Evolutionary conservation across 768 basidiomycete genomes (phyloP), one percentile per base, ranked within the genome.

Genomic region (Pisolithus marmoratus): DNA sequence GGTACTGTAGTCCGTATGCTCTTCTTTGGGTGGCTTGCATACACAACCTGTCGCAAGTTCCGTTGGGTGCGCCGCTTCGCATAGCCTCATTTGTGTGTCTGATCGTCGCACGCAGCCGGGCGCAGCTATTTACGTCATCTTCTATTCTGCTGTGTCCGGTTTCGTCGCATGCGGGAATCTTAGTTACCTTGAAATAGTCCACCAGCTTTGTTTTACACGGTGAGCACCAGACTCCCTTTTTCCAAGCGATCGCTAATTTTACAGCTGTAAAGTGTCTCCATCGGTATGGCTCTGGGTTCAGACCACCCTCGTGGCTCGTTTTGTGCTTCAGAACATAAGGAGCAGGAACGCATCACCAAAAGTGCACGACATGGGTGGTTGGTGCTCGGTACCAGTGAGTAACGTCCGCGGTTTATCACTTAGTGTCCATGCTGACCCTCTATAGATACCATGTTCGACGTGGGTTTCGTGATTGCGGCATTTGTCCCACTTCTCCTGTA

Each of bases 221-320:
- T 86, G 58, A 59, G 71, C 64, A 36, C 14, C 20, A 24, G 8
- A 19, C 12, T 8, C 12, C 14, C 22, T 45, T 14, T 12, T 7
- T 22, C 31, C 2, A 0, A 31, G 46, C 26, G 23, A 9, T 36
- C 47, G 48, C 26, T 3, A 41, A 22, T 17, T 3, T 15, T 19
- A 17, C 23, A 34, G 15, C 15, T 34, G 3, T 11, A 55, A 51
- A 90, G 90, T 8, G 94, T 94, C 74, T 67, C 95, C 1, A 75
- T 94, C 42, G 94, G 94, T 36, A 85, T 94, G 49, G 93, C 93
- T 22, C 77, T 94, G 0, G 90, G 91, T 5, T 88, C 87, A 6
- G 88, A 90, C 65, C 94, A 94, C 58, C 92, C 93, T 7, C 90
- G 89, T 55, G 93, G 92, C 22, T 87, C 86, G 0, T 90, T 93